These are phyloP conservation scores for Asparagopsis taxiformis DNA, from an alignment of 31 red algal genomes.

Conservation along the genomic window DNA sequence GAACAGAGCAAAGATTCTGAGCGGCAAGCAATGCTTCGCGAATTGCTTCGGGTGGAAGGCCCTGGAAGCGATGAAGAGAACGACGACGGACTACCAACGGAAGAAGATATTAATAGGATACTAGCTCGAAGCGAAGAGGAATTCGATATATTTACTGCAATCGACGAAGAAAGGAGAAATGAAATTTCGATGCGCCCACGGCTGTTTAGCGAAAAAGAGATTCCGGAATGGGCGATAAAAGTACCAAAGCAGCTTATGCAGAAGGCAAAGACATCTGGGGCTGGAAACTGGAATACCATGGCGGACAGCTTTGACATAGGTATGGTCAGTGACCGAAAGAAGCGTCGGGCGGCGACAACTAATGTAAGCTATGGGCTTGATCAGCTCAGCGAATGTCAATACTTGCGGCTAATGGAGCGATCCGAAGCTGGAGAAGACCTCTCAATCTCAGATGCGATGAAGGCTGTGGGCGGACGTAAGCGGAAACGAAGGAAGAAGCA, in stretches of 20 bases:
- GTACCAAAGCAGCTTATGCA: conserved; percentile 40
- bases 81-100: conserved; percentile 71
- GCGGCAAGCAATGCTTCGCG: conserved; percentile 87
- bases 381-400: conserved; percentile 54
- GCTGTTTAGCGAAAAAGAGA: conserved; percentile 70
- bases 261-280: conserved; percentile 40
- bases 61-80: conserved; percentile 70
- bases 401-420: conserved; percentile 57
- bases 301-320: conserved; percentile 40
- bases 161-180: conserved; percentile 68
- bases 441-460: conserved; percentile 33
- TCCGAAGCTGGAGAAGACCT: conserved; percentile 50
- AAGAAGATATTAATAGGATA: conserved; percentile 87
- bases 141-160: conserved; percentile 69
- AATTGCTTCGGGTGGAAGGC: conserved; percentile 80
- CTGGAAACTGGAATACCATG: conserved; percentile 43
- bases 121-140: conserved; percentile 91
- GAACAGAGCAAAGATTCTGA: conserved; percentile 89
- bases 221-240: conserved; percentile 83
- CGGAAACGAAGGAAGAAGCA: conserved; percentile 35
- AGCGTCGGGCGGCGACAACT: conserved; percentile 51
- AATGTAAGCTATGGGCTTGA: conserved; percentile 67
- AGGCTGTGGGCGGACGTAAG: conserved; percentile 9
- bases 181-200: conserved; percentile 30
- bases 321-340: conserved; percentile 36